These are phyloP conservation scores for Carnegiea gigantea DNA, from an alignment of 179 eudicot genomes.

Conservation along the genomic window DNA sequence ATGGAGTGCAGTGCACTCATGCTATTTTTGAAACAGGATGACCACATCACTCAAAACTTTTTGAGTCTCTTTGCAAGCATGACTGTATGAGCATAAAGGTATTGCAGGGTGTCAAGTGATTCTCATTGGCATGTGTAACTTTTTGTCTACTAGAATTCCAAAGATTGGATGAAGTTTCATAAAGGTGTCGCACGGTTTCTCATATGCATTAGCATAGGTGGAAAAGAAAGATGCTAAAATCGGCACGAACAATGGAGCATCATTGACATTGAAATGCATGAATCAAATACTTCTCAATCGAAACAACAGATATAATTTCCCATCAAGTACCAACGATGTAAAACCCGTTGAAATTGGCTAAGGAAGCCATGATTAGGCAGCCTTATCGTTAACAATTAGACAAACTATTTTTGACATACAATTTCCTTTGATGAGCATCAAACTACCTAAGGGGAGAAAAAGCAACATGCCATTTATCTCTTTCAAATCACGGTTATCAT, in stretches of 20 bases:
- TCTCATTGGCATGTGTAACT: not conserved
- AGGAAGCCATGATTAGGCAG: not conserved
- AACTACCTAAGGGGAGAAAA: not conserved
- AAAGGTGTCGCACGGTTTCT: not conserved
- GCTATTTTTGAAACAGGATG: constrained; percentile 16
- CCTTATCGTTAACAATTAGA: too few relatives aligned
- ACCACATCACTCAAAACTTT: constrained; percentile 13
- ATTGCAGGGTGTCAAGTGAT: constrained; percentile 18
- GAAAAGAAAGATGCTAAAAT: not conserved
- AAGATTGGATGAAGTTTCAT: not conserved
- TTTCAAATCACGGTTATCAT: not conserved
- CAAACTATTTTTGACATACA: not conserved
- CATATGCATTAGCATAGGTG: not conserved
- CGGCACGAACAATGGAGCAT: not conserved
- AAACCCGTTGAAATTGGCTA: not conserved
- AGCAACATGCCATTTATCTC: not conserved
- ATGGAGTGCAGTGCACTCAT: constrained; percentile 42
- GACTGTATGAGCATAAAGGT: constrained; percentile 23
- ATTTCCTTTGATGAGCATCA: not conserved
- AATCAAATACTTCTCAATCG: not conserved
- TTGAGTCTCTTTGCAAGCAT: constrained; percentile 7
- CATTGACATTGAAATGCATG: not conserved
- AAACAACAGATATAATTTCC: constrained; percentile 8
- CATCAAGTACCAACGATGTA: not conserved
- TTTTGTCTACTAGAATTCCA: not conserved